Base-by-base conservation (phyloP, 495 filamentous ascomycete genomes). In the Tuber brumale region DNA sequence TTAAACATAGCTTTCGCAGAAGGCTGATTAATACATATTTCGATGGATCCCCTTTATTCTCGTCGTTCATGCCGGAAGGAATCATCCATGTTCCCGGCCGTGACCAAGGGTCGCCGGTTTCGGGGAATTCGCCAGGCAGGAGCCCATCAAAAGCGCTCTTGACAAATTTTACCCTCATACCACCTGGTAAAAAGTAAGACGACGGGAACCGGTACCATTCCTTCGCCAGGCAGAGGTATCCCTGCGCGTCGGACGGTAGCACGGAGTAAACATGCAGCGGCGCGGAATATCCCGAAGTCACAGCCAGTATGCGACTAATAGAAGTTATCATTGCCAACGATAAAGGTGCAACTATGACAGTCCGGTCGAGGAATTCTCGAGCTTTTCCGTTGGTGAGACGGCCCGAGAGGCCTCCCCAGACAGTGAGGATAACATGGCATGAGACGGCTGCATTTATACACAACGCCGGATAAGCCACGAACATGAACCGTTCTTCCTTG, bases 401-500 rank as follows among this genome's bases (percentile, higher is more conserved):
- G 39, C 46, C 57, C 10, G 81, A 82, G 21, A 93, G 73, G 2
- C 88, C 86, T 19, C 93, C 92, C 71, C 97, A 84, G 70, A 91
- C 89, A 42, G 89, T 85, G 10, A 97, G 87, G 0, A 94, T 82
- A 75, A 92, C 90, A 84, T 97, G 93, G 71, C 95, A 86, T 2
- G 93, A 86, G 72, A 97, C 85, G n/a, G 94, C 93, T 19, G 95
- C 95, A 84, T 95, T 95, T 41, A 98, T 87, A n/a, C 92, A 93
- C 39, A 99, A 87, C 72, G 93, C 91, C 14, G 96, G 95, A 83
- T 99, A 99, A 37, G 91, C 91, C 0, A 95, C 95, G 84, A 97
- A 98, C 94, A 99, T 98, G 86, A 99, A 99, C 12, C 96, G 87
- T 82, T 99, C 96, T 84, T 99, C 96, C 81, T 99, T 99, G 87